Evolutionary conservation across 2,329 filamentous ascomycete species (phyloP).

Genomic region (Fusarium tupiense): DNA sequence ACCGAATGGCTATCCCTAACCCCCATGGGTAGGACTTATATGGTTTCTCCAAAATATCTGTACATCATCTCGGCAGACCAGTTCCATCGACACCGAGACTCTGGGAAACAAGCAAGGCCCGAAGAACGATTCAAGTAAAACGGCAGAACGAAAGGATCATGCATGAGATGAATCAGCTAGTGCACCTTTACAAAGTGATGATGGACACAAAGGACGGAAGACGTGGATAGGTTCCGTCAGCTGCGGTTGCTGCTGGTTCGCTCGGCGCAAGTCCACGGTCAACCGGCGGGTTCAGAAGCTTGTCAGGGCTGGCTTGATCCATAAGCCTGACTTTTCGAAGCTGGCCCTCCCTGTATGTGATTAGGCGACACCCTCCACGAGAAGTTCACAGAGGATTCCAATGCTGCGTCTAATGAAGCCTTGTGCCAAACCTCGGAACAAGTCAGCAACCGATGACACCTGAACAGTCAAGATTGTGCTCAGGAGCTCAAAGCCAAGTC

Average conservation of each 20-base stretch:
- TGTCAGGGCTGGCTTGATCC: not conserved
- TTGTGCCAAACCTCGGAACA: too few relatives aligned
- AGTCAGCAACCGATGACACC: too few relatives aligned
- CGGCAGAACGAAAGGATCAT: fast-evolving
- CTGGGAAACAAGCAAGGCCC: too few relatives aligned
- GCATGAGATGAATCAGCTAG: too few relatives aligned
- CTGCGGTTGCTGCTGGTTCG: constrained; percentile 1
- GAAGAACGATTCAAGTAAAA: too few relatives aligned
- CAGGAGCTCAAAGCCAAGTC: not conserved
- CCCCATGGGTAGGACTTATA: not conserved
- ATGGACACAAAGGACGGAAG: not conserved
- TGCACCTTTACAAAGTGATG: too few relatives aligned
- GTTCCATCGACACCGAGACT: not conserved
- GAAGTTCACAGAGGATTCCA: not conserved
- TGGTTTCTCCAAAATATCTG: not conserved
- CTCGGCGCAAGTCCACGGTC: not conserved
- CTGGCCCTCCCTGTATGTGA: not conserved
- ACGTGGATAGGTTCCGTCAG: not conserved
- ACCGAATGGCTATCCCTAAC: too few relatives aligned
- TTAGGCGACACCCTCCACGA: not conserved
- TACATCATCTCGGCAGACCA: not conserved
- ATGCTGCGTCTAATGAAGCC: not conserved
- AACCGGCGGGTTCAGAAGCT: not conserved
- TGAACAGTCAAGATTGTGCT: too few relatives aligned
- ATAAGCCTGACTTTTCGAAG: not conserved